A percentile compares a stretch with the other conserved stretches of the same genome.
phyloP scores from a whole-genome alignment of 768 basidiomycete species.

The Collybiopsis confluens region DNA sequence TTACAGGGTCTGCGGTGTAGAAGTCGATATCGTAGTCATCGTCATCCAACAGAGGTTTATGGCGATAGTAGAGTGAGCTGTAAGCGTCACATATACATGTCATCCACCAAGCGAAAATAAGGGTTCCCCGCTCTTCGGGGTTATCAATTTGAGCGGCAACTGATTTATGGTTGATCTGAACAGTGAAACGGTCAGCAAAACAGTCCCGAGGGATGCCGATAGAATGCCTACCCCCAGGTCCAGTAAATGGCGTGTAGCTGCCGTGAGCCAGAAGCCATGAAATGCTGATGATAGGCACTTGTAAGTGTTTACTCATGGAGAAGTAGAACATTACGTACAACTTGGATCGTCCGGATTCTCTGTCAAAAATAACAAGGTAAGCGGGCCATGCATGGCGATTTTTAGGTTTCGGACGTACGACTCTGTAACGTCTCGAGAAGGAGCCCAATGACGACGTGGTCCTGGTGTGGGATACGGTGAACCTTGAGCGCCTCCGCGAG shows the following conservation, averaged over 20 bases:
- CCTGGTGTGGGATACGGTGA: slow-evolving; percentile 71
- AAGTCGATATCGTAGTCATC: slow-evolving; percentile 90
- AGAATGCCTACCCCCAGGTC: slow-evolving; percentile 56
- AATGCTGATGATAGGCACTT: slow-evolving; percentile 47
- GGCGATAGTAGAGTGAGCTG: slow-evolving; percentile 77
- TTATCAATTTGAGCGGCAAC: slow-evolving; percentile 71
- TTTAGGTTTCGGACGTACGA: slow-evolving; percentile 52
- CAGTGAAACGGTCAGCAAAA: not conserved
- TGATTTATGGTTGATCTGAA: slow-evolving; percentile 80
- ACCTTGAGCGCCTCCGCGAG: slow-evolving; percentile 85
- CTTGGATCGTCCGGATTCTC: slow-evolving; percentile 71
- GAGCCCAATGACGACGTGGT: slow-evolving; percentile 79
- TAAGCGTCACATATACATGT: slow-evolving; percentile 83
- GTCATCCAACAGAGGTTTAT: slow-evolving; percentile 83
- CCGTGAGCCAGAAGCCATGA: slow-evolving; percentile 81
- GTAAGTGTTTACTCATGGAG: slow-evolving; percentile 13
- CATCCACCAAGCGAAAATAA: slow-evolving; percentile 96
- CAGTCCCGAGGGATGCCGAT: not conserved
- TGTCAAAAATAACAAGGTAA: slow-evolving; percentile 21
- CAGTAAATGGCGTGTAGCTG: slow-evolving; percentile 73
- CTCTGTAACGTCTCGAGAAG: slow-evolving; percentile 82
- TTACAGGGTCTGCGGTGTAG: slow-evolving; percentile 67
- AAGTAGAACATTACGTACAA: slow-evolving; percentile 38
- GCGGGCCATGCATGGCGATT: not conserved
- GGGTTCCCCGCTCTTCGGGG: slow-evolving; percentile 71